A percentile compares a stretch with the other conserved stretches of the same genome.
phyloP scores from a whole-genome alignment of 208 protist genomes.

The Trichomonas tenax region DNA sequence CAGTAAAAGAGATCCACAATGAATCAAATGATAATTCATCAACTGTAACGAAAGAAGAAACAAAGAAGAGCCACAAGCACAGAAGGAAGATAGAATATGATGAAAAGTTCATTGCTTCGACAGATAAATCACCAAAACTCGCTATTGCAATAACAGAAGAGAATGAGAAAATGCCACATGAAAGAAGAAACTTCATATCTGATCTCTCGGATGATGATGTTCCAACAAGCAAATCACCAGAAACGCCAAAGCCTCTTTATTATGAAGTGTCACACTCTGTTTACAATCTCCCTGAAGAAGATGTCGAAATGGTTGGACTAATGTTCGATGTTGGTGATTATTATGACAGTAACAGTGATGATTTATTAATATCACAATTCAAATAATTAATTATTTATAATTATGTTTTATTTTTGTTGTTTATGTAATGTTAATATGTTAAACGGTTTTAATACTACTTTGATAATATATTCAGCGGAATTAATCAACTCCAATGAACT shows the following conservation, averaged over 20 bases:
- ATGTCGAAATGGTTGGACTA: background rate
- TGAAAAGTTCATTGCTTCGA: too few species aligned
- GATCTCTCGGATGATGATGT: background rate
- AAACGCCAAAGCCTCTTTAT: background rate
- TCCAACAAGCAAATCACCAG: background rate
- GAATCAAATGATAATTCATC: too few species aligned
- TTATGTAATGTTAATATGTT: background rate
- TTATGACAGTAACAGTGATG: background rate
- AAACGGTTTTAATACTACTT: background rate
- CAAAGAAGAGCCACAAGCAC: too few species aligned
- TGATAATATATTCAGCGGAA: background rate
- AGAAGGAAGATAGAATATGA: too few species aligned
- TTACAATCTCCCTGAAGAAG: background rate
- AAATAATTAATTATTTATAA: background rate
- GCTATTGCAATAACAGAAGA: background rate
- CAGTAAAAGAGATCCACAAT: background rate
- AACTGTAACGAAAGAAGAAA: too few species aligned
- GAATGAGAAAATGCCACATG: background rate
- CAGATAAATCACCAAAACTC: background rate
- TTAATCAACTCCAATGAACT: background rate
- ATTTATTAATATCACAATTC: background rate
- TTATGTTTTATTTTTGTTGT: background rate
- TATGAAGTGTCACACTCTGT: background rate
- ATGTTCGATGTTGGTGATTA: background rate
- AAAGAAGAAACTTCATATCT: background rate